Conservation (phyloP, 179 eudicot species). For the Corrigiola litoralis region DNA sequence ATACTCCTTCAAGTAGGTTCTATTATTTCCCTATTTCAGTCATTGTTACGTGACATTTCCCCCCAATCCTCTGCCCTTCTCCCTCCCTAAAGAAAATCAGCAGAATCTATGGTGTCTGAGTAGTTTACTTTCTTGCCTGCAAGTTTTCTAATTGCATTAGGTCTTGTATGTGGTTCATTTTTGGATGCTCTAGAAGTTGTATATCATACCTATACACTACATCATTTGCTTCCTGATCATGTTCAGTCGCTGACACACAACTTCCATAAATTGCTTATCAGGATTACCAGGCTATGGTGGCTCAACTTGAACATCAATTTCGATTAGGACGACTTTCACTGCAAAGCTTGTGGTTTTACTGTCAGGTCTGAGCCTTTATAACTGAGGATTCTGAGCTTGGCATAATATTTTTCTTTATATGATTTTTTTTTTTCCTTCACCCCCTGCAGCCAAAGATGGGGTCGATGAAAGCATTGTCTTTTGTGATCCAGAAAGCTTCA, state of each 20-base stretch:
- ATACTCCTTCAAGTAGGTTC: slow-evolving; percentile 71
- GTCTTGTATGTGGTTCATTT: neutral
- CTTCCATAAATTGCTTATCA: slow-evolving; percentile 26
- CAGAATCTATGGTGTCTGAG: no score
- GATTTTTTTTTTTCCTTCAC: neutral
- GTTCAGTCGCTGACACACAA: slow-evolving; percentile 5
- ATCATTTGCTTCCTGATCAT: slow-evolving; percentile 1
- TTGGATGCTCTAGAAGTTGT: neutral
- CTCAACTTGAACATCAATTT: slow-evolving; percentile 98
- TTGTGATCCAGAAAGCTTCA: slow-evolving; percentile 69
- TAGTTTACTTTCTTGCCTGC: neutral
- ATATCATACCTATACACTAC: neutral
- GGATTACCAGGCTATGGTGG: slow-evolving; percentile 99
- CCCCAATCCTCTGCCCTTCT: neutral
- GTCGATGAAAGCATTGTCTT: slow-evolving; percentile 80
- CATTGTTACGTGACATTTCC: neutral
- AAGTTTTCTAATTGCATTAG: neutral
- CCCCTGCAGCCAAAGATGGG: slow-evolving; percentile 81
- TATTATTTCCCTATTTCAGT: neutral
- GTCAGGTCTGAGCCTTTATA: slow-evolving; percentile 60
- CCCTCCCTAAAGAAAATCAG: neutral
- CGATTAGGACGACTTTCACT: slow-evolving; percentile 79
- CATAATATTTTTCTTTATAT: neutral
- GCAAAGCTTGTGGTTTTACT: slow-evolving; percentile 95
- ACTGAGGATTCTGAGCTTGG: slow-evolving; percentile 9